Evolutionary conservation across 495 filamentous ascomycete species (phyloP), one percentile per base, ranked within the genome.

Genomic region (Tuber brumale): DNA sequence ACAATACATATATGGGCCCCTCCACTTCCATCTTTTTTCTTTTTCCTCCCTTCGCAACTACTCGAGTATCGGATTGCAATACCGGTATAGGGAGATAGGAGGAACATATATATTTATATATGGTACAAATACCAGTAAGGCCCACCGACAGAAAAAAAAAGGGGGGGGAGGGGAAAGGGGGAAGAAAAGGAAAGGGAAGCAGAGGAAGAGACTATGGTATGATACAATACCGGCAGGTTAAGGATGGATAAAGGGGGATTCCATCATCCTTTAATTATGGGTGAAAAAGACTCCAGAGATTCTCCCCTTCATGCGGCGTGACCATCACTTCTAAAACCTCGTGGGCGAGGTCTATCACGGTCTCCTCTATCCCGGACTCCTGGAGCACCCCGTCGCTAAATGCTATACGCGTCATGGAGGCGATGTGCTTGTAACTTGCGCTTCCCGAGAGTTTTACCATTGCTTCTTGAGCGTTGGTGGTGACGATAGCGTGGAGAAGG

Each of bases 221-320:
- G n/a, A 61, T 61, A 61, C n/a, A 61, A 35, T 66, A 61, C 23
- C 31, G 27, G 10, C 10, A 35, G 31, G 57, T 66, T 35, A 35
- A 16, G 57, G 57, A 35, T 4, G 57, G 57, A 66, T 35, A 12
- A 8, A 57, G 27, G 46, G 27, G 57, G 27, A 35, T 35, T 66
- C 14, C 14, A 35, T 66, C 57, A 66, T 66, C 57, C 31, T 66
- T 66, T 66, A 35, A 66, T 66, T 61, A 43, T 5, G 42, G 70
- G 21, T 69, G 71, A 82, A 90, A 92, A 41, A 87, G 89, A 46
- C 85, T 85, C 23, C 88, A 84, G 43, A 93, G 83, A 9, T 87
- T 89, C 82, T 91, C 90, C 3, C 90, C 91, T 83, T 93, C 91
- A 78, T 93, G 89, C 12, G 90, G 90, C 78, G 88, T 92, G 39